Conservation (phyloP, 2,329 filamentous ascomycete species). For the Fusarium verticillioides region DNA sequence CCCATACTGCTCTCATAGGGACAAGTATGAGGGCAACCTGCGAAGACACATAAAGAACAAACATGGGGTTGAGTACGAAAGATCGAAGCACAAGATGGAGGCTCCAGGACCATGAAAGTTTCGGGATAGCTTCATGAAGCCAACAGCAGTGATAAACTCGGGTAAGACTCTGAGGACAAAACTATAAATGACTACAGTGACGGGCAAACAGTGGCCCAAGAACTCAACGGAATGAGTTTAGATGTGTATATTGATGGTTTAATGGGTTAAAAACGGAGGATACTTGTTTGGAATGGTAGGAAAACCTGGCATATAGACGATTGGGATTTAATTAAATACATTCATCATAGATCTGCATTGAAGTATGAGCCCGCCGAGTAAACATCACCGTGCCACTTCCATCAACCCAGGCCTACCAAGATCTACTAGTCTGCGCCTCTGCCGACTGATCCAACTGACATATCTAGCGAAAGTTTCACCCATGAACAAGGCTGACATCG, state of each 20-base stretch:
- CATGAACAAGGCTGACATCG: neutral
- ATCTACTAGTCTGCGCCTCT: neutral
- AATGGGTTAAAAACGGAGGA: too few relatives aligned
- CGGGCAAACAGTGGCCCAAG: neutral
- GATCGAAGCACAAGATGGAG: neutral
- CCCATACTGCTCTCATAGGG: neutral
- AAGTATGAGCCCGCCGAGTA: rapidly evolving
- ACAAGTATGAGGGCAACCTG: neutral
- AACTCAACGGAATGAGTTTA: neutral
- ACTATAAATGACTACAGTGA: neutral
- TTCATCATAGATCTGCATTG: neutral
- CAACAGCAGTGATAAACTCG: neutral
- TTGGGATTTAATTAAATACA: neutral
- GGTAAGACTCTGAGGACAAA: neutral
- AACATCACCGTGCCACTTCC: neutral
- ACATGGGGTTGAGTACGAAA: neutral
- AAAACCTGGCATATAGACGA: neutral
- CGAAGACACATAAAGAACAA: neutral
- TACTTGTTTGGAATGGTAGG: neutral
- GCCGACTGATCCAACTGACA: neutral
- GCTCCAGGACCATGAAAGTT: neutral
- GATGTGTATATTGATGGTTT: neutral
- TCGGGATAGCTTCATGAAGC: neutral
- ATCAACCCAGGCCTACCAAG: neutral
- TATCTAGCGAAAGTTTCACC: rapidly evolving